Percentiles rank a stretch among this genome's conserved stretches.
These are phyloP conservation scores for Sequoiadendron giganteum DNA, from an alignment of 75 land plant species.

Conservation along the genomic window DNA sequence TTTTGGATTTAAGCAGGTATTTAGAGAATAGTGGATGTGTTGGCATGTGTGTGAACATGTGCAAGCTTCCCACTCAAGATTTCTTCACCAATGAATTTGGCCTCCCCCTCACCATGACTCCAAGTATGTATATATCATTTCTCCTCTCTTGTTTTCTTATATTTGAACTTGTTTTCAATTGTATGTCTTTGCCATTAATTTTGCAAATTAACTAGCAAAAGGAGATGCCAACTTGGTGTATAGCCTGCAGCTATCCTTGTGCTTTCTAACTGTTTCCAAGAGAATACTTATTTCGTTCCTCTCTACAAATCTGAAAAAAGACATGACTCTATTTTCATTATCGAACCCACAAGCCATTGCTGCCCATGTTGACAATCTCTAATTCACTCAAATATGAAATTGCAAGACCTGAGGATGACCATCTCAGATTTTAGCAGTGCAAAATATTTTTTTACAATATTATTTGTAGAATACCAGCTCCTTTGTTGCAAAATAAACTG, in stretches of 20 bases:
- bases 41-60: slow-evolving; percentile 99
- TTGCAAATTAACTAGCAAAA: neutral
- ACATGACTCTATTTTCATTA: neutral
- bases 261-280: neutral
- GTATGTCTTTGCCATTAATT: neutral
- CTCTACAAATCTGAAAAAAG: neutral
- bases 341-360: neutral
- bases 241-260: neutral
- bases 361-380: neutral
- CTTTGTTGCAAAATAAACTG: neutral
- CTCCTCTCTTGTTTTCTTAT: slow-evolving; percentile 4
- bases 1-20: slow-evolving; percentile 50
- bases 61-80: slow-evolving; percentile 98
- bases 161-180: neutral
- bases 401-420: neutral
- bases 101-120: slow-evolving; percentile 95
- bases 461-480: neutral
- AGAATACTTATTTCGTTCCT: neutral
- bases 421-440: neutral
- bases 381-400: neutral
- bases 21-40: slow-evolving; percentile 97
- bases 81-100: slow-evolving; percentile 99
- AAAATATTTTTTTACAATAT: neutral
- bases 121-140: slow-evolving; percentile 53
- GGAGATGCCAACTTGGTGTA: neutral